Percentiles rank a stretch among this genome's conserved stretches.
Evolutionary conservation across 768 basidiomycete species (phyloP).

Genomic region (Agaricus sinodeliciosus): DNA sequence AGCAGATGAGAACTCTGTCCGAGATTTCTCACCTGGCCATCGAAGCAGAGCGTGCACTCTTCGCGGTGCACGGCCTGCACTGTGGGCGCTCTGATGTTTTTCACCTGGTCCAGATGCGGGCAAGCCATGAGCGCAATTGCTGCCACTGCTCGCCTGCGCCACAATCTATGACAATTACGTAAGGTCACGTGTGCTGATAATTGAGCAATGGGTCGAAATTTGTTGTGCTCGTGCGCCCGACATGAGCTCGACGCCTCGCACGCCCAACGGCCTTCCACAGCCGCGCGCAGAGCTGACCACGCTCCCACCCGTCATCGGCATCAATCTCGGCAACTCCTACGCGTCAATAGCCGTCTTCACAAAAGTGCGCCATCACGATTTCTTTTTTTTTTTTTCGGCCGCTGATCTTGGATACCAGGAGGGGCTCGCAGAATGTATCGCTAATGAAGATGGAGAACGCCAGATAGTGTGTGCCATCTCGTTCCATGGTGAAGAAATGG

Average conservation of each 20-base stretch:
- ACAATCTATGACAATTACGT: not conserved
- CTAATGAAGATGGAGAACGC: slow-evolving; percentile 97
- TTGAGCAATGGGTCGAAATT: not conserved
- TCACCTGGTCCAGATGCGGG: slow-evolving; percentile 45
- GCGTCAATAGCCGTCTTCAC: slow-evolving; percentile 94
- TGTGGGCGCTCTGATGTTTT: slow-evolving; percentile 46
- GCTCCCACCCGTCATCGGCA: slow-evolving; percentile 72
- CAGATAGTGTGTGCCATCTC: slow-evolving; percentile 95
- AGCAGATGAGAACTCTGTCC: not conserved
- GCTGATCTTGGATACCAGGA: slow-evolving; percentile 43
- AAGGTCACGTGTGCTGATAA: not conserved
- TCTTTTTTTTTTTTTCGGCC: not conserved
- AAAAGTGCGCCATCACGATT: slow-evolving; percentile 51
- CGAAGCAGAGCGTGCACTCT: slow-evolving; percentile 97
- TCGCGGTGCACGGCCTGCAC: slow-evolving; percentile 78
- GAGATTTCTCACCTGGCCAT: slow-evolving; percentile 63
- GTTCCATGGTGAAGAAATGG: slow-evolving; percentile 88
- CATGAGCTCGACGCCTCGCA: slow-evolving; percentile 2
- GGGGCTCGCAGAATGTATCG: slow-evolving; percentile 89
- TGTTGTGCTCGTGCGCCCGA: not conserved
- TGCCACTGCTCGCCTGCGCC: not conserved
- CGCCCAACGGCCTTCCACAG: slow-evolving; percentile 44
- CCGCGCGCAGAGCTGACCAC: slow-evolving; percentile 27
- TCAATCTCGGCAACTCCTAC: slow-evolving; percentile 95
- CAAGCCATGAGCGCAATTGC: slow-evolving; percentile 43